Conservation (phyloP, 306 rosid species). For the Pueraria montana region DNA sequence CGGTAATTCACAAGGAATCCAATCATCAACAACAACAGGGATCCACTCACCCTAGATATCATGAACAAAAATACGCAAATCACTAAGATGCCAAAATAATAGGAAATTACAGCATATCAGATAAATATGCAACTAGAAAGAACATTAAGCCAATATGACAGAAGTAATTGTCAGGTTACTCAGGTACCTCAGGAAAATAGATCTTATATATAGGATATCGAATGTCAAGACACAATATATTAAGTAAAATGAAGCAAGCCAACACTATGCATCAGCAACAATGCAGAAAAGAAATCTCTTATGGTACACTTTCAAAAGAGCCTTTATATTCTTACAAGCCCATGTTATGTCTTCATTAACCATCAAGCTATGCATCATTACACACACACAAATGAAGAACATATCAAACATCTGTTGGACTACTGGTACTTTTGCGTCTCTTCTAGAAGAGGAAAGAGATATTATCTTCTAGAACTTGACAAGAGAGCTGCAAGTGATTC, state of each 20-base stretch:
- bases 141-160: neutral
- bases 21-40: slow-evolving; percentile 98
- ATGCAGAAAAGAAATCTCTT: too few relatives aligned
- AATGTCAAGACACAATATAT: slow-evolving; percentile 17
- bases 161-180: slow-evolving; percentile 8
- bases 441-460: neutral
- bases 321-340: neutral
- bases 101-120: neutral
- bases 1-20: slow-evolving; percentile 97
- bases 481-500: neutral
- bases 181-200: neutral
- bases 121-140: slow-evolving; percentile 33
- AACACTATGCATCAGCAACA: too few relatives aligned
- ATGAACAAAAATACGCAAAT: slow-evolving; percentile 41
- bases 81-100: slow-evolving; percentile 23
- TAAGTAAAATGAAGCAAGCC: neutral
- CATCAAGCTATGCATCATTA: neutral
- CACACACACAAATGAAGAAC: neutral
- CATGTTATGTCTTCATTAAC: neutral
- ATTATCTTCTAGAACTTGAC: neutral
- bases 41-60: slow-evolving; percentile 94
- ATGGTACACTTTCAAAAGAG: too few relatives aligned
- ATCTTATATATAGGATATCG: neutral
- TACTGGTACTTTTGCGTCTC: neutral
- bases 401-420: neutral